A percentile compares a stretch with the other conserved stretches of the same genome.
phyloP scores from a whole-genome alignment of 208 protist genomes.

The Leishmania arabica region DNA sequence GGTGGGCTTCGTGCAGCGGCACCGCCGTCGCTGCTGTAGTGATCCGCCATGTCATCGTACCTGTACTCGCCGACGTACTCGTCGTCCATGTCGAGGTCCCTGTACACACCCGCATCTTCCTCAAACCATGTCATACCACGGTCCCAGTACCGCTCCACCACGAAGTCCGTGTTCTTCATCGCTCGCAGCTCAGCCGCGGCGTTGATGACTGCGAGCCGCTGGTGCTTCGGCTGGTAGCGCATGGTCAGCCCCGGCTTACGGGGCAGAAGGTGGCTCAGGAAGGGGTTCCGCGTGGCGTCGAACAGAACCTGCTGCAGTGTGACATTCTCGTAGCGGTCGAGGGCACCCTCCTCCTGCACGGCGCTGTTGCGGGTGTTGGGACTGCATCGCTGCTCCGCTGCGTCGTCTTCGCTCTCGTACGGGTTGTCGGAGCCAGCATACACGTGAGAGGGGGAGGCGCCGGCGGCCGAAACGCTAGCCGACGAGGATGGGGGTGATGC shows the following conservation, averaged over 20 bases:
- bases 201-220: slow-evolving; percentile 61
- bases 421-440: background rate
- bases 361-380: slow-evolving; percentile 2
- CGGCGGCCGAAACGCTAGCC: background rate
- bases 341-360: slow-evolving; percentile 31
- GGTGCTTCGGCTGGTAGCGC: slow-evolving; percentile 79
- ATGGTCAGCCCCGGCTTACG: slow-evolving; percentile 36
- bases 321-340: slow-evolving; percentile 50
- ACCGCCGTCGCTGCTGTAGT: slow-evolving; percentile 1
- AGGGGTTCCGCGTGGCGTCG: slow-evolving; percentile 46
- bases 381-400: slow-evolving; percentile 9
- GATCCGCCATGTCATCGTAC: background rate
- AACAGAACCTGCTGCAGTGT: slow-evolving; percentile 26
- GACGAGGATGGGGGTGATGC: background rate
- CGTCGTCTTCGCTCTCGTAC: slow-evolving; percentile 17
- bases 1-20: background rate
- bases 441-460: slow-evolving; percentile 3
- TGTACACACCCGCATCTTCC: slow-evolving; percentile 26
- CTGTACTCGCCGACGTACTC: slow-evolving; percentile 5
- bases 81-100: slow-evolving; percentile 10
- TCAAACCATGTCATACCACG: slow-evolving; percentile 59
- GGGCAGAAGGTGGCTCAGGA: slow-evolving; percentile 53
- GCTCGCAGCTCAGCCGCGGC: slow-evolving; percentile 49
- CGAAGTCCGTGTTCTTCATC: slow-evolving; percentile 55
- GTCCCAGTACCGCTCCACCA: slow-evolving; percentile 85